Conservation (phyloP, 352 stramenopile species). For the Lagenidium sp. region DNA sequence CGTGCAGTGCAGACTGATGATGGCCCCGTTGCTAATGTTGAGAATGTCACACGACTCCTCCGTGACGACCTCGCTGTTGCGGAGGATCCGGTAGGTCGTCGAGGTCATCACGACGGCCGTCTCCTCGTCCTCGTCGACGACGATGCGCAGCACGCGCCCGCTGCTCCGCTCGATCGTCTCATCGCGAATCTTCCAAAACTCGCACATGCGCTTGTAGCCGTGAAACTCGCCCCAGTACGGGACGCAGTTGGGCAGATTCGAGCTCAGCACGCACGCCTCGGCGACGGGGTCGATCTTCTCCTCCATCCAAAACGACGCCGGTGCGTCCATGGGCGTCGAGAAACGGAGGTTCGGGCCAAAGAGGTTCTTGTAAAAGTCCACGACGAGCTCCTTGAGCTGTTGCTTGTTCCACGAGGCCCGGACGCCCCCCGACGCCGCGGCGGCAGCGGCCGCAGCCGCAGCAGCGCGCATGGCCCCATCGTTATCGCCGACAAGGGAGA, state of each 20-base stretch:
- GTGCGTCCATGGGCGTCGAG: slow-evolving; percentile 62
- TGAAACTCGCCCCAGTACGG: slow-evolving; percentile 87
- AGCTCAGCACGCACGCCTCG: slow-evolving; percentile 68
- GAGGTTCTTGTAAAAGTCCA: slow-evolving; percentile 74
- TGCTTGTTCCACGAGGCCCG: slow-evolving; percentile 41
- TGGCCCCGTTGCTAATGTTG: slow-evolving; percentile 56
- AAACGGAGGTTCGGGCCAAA: slow-evolving; percentile 75
- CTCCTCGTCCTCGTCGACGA: slow-evolving; percentile 80
- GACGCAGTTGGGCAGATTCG: slow-evolving; percentile 77
- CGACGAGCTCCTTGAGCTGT: slow-evolving; percentile 68
- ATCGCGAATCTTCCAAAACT: slow-evolving; percentile 86
- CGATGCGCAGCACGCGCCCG: slow-evolving; percentile 72
- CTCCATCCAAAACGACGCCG: slow-evolving; percentile 78
- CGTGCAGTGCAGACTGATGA: slow-evolving; percentile 83
- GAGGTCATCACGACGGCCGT: slow-evolving; percentile 85
- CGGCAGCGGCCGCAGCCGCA: neutral
- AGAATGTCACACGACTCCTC: slow-evolving; percentile 84
- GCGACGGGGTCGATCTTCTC: slow-evolving; percentile 72
- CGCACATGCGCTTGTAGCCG: slow-evolving; percentile 77
- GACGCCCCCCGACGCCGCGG: slow-evolving; percentile 2
- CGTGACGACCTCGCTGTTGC: slow-evolving; percentile 80
- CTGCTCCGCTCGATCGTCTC: slow-evolving; percentile 77
- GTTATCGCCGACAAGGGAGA: slow-evolving; percentile 48
- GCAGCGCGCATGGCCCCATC: neutral
- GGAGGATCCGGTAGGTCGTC: slow-evolving; percentile 80